Base-by-base conservation (phyloP, 1,284 basidiomycete species). In the Malassezia sympodialis region DNA sequence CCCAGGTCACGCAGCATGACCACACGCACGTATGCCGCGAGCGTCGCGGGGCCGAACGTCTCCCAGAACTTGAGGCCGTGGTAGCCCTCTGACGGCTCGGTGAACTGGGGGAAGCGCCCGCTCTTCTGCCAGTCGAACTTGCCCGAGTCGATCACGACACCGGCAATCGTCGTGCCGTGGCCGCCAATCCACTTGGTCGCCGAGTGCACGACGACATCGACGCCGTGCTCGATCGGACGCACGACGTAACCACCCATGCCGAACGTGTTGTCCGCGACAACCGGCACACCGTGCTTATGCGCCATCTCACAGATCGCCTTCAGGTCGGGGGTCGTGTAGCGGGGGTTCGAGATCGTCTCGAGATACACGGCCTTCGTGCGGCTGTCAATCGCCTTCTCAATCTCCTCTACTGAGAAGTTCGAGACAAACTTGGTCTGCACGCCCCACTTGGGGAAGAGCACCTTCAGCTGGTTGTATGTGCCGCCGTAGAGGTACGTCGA, bases 181-280 rank as follows among this genome's bases (percentile, higher is more conserved):
- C 88, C 87, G 27, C 87, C 85, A 49, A 90, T 88, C 88, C 88
- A 90, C 73, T 91, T 90, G 3, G 88, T 90, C 0, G 87, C 87
- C 56, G 84, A 86, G 77, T 90, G 85, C 7, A 88, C 85, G 80
- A 90, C 80, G 54, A 91, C 86, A 68, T 91, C 84, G 40, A 87
- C 88, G 24, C 88, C 88, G 60, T 83, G 80, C 24, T 85, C 81
- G 54, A 90, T 83, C 10, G 88, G 87, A 4, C 81, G 79, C 51
- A 85, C 75, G 32, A 87, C 78, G 69, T 85, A 88, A 15, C 85
- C 83, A 65, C 85, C 87, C 75, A 87, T 84, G 59, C 88, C 88
- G 65, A 90, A 90, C 0, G 88, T 90, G 76, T 91, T 91, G 75
- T 91, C 89, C 0, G 90, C 88, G 26, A 90, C 82, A 39, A 90